Conservation (phyloP, 1,284 basidiomycete genomes). For the Boletus semigastroideus region DNA sequence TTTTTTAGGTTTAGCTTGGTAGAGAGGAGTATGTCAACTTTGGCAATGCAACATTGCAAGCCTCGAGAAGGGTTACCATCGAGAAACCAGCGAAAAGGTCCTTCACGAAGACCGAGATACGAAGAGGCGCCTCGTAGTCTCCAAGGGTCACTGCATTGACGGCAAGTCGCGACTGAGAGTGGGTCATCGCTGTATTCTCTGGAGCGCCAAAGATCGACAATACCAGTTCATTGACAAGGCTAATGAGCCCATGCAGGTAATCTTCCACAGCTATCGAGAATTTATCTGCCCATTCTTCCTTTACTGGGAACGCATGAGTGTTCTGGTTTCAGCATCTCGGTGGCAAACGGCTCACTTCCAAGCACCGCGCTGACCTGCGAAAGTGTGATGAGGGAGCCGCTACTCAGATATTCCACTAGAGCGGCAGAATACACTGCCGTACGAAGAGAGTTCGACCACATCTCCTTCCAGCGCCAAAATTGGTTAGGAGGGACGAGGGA, state of each 20-base stretch:
- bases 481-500: constrained; percentile 64
- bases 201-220: neutral
- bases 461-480: constrained; percentile 81
- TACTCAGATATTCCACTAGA: constrained; percentile 64
- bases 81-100: constrained; percentile 81
- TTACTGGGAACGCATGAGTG: constrained; percentile 45
- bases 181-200: neutral
- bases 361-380: constrained; percentile 51
- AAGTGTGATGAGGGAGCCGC: constrained; percentile 60
- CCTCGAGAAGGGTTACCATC: constrained; percentile 49
- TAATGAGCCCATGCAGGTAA: constrained; percentile 83
- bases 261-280: constrained; percentile 73
- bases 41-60: neutral
- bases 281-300: constrained; percentile 67
- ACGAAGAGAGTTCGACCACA: constrained; percentile 68
- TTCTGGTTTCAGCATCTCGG: constrained; percentile 1
- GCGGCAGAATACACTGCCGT: constrained; percentile 66
- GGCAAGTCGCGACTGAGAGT: constrained; percentile 68
- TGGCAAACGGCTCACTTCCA: constrained; percentile 54
- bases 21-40: constrained; percentile 10
- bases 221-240: constrained; percentile 80
- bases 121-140: constrained; percentile 77
- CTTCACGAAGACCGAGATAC: constrained; percentile 80
- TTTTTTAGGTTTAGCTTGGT: constrained; percentile 78
- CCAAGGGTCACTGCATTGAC: constrained; percentile 83